phyloP scores from a whole-genome alignment of 2,329 filamentous ascomycete genomes.

The Diaporthe australafricana region DNA sequence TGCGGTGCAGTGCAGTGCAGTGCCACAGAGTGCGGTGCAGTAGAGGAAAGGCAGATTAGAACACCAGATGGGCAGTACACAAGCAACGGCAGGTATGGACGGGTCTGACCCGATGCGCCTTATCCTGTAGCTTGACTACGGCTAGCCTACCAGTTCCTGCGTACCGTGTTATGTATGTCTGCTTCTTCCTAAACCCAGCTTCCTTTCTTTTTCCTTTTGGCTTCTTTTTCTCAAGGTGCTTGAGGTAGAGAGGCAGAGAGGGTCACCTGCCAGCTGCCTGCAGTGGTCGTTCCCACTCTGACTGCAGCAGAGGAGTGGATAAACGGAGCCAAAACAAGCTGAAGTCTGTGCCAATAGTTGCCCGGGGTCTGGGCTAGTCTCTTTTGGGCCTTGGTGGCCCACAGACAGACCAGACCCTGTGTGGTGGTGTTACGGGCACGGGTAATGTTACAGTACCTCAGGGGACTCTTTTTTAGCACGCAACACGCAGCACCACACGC shows the following conservation, averaged over 20 bases:
- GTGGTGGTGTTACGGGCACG: background rate
- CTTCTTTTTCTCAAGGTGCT: background rate
- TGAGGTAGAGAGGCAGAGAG: background rate
- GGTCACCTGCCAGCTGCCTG: too few relatives aligned
- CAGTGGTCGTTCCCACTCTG: constrained; percentile 11
- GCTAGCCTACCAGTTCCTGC: background rate
- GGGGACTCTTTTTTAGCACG: constrained; percentile 22
- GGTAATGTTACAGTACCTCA: constrained; percentile 15
- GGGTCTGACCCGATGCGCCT: background rate
- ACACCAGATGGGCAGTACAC: background rate
- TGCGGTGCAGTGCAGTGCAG: background rate
- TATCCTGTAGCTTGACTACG: background rate
- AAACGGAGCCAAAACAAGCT: constrained; percentile 16
- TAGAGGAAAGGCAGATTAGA: background rate
- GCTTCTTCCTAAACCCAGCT: constrained; percentile 9
- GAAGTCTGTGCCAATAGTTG: constrained; percentile 26
- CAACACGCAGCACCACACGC: background rate
- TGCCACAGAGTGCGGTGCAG: background rate
- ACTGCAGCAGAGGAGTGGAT: constrained; percentile 16
- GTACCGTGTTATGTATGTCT: background rate
- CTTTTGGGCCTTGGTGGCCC: background rate
- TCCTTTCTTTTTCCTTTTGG: background rate
- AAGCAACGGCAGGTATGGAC: background rate
- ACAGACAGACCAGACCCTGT: background rate
- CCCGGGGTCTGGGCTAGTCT: constrained; percentile 9